These are phyloP conservation scores for Striga hermonthica DNA, from an alignment of 305 asterid species.

Conservation along the genomic window DNA sequence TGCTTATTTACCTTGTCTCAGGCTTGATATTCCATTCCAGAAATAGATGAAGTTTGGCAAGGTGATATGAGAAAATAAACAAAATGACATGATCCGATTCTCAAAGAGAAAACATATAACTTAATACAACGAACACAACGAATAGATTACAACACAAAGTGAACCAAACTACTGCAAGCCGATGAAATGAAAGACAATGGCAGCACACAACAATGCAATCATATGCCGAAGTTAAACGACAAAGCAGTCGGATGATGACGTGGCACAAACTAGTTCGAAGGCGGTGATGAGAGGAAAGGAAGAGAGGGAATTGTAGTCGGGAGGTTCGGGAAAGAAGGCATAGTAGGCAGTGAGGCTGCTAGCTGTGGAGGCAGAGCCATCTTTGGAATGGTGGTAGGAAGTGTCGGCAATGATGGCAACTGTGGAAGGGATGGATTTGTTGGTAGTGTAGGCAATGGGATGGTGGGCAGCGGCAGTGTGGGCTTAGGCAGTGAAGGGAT, in stretches of 20 bases:
- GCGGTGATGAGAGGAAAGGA: slow-evolving; percentile 30
- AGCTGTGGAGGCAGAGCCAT: slow-evolving; percentile 29
- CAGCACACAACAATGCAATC: not conserved
- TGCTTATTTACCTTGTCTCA: too few relatives aligned
- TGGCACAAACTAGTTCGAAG: slow-evolving; percentile 24
- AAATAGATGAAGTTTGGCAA: too few relatives aligned
- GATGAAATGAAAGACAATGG: not conserved
- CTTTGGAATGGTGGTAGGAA: slow-evolving; percentile 25
- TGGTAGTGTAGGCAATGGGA: not conserved
- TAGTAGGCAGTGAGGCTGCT: slow-evolving; percentile 19
- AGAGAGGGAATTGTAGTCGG: slow-evolving; percentile 27
- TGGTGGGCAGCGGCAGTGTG: slow-evolving; percentile 12
- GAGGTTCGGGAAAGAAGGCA: slow-evolving; percentile 28
- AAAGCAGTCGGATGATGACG: not conserved
- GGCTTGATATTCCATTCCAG: too few relatives aligned
- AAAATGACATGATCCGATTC: too few relatives aligned
- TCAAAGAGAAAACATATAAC: too few relatives aligned
- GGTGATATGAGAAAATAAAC: too few relatives aligned
- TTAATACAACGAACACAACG: not conserved
- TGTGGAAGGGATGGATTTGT: too few relatives aligned
- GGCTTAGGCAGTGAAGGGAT: slow-evolving; percentile 36
- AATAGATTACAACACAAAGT: not conserved
- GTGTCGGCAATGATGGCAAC: too few relatives aligned
- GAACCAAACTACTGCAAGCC: slow-evolving; percentile 2
- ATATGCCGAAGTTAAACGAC: not conserved